phyloP scores from a whole-genome alignment of 2,329 filamentous ascomycete species.

The Arthroderma sp. region DNA sequence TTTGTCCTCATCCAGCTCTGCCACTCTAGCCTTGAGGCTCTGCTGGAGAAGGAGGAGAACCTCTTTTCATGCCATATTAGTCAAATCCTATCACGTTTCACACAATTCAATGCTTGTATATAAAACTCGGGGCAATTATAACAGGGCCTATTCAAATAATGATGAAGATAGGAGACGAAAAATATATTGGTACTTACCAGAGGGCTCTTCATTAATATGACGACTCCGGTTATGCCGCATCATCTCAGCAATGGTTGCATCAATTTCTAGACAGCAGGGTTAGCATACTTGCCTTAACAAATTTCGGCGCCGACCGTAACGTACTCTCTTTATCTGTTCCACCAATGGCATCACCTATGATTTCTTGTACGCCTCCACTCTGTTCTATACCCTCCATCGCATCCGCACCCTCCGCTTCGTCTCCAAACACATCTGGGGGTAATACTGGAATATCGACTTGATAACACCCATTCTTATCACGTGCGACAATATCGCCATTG shows the following conservation, averaged over 20 bases:
- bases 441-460: slow-evolving; percentile 33
- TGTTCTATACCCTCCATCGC: slow-evolving; percentile 33
- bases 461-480: slow-evolving; percentile 37
- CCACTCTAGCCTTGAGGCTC: slow-evolving; percentile 59
- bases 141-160: slow-evolving; percentile 1
- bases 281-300: background rate
- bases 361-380: slow-evolving; percentile 42
- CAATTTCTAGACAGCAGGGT: slow-evolving; percentile 25
- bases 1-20: slow-evolving; percentile 63
- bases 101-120: background rate
- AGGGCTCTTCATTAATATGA: slow-evolving; percentile 49
- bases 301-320: slow-evolving; percentile 8
- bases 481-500: slow-evolving; percentile 36
- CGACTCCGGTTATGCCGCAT: slow-evolving; percentile 21
- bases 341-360: slow-evolving; percentile 14
- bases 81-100: slow-evolving; percentile 7
- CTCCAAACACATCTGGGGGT: slow-evolving; percentile 22
- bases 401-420: slow-evolving; percentile 24
- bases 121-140: slow-evolving; percentile 1
- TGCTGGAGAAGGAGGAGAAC: slow-evolving; percentile 56
- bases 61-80: slow-evolving; percentile 35
- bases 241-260: slow-evolving; percentile 32
- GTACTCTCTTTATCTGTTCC: slow-evolving; percentile 30
- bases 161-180: slow-evolving; percentile 4
- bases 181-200: slow-evolving; percentile 47